phyloP scores from a whole-genome alignment of 768 basidiomycete species.

The Pleurotus cornucopiae region DNA sequence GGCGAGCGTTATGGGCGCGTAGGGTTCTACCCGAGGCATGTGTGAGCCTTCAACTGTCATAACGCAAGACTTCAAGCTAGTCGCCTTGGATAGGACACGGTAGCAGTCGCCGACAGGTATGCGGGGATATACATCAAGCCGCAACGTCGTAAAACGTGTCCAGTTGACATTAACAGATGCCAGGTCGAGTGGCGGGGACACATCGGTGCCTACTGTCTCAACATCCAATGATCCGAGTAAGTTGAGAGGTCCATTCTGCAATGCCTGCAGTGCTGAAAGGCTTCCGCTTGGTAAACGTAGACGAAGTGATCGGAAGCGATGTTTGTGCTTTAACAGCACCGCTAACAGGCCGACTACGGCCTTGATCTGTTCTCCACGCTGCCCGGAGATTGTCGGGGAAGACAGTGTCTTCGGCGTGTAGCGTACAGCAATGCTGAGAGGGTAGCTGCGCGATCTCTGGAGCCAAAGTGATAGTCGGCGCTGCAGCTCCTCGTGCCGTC shows the following conservation, averaged over 20 bases:
- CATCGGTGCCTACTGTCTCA: background rate
- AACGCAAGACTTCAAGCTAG: background rate
- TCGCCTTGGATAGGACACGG: background rate
- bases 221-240: background rate
- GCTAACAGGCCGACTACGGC: background rate
- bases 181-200: background rate
- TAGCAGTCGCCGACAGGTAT: conserved; percentile 1
- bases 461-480: background rate
- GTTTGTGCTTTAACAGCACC: background rate
- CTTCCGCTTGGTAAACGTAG: background rate
- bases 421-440: background rate
- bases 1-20: background rate
- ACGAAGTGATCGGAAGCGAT: background rate
- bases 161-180: background rate
- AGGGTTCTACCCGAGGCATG: background rate
- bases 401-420: background rate
- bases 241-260: background rate
- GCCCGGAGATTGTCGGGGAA: background rate
- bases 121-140: background rate
- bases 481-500: background rate
- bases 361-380: background rate
- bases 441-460: background rate
- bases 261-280: background rate
- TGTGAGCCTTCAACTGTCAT: background rate
- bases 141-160: background rate